A percentile compares a stretch with the other conserved stretches of the same genome.
phyloP scores from a whole-genome alignment of 768 basidiomycete species.

The Cystobasidium onofrii region DNA sequence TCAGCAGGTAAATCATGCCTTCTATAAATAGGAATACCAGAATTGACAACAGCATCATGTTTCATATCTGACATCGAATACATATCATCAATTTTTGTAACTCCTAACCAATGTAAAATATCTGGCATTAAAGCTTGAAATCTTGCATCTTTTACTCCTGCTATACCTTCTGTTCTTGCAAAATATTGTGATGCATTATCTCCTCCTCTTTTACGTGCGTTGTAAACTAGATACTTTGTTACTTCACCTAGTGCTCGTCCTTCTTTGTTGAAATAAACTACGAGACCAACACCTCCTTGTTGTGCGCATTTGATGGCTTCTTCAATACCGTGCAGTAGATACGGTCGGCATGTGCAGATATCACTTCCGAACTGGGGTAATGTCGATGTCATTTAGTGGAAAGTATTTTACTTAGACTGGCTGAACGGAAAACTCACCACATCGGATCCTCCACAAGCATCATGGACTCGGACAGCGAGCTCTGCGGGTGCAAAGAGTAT shows the following conservation, averaged over 20 bases:
- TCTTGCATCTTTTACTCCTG: slow-evolving; percentile 64
- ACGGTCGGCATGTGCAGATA: slow-evolving; percentile 72
- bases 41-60: slow-evolving; percentile 85
- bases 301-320: slow-evolving; percentile 79
- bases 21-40: slow-evolving; percentile 69
- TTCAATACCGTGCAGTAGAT: slow-evolving; percentile 67
- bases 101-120: slow-evolving; percentile 87
- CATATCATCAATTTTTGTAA: slow-evolving; percentile 50
- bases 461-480: slow-evolving; percentile 80
- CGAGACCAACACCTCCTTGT: slow-evolving; percentile 78
- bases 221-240: slow-evolving; percentile 57
- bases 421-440: background rate
- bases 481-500: slow-evolving; percentile 46
- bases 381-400: slow-evolving; percentile 47
- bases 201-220: slow-evolving; percentile 86
- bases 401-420: no score
- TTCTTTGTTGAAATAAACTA: slow-evolving; percentile 91
- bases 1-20: slow-evolving; percentile 87
- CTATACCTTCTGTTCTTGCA: slow-evolving; percentile 77
- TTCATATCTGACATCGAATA: slow-evolving; percentile 53
- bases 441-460: slow-evolving; percentile 60
- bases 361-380: slow-evolving; percentile 50
- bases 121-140: slow-evolving; percentile 94
- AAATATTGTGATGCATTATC: slow-evolving; percentile 92
- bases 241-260: slow-evolving; percentile 80